Evolutionary conservation across 345 rosid species (phyloP).

Genomic region (Pistacia atlantica): DNA sequence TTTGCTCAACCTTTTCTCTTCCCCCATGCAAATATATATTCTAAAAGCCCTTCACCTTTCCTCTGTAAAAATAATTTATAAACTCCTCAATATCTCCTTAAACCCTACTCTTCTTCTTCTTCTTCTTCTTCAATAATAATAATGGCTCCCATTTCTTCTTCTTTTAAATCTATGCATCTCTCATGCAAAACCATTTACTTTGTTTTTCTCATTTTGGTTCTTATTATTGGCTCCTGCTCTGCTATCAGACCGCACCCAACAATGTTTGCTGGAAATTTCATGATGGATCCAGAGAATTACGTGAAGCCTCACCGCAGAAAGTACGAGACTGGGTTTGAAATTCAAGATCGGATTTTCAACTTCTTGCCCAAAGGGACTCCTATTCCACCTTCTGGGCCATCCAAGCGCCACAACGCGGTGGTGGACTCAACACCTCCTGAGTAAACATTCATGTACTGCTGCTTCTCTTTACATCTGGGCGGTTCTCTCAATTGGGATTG

Average conservation of each 20-base stretch:
- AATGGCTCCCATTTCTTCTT: slow-evolving; percentile 28
- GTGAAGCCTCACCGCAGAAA: slow-evolving; percentile 21
- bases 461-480: neutral
- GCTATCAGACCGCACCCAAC: slow-evolving; percentile 39
- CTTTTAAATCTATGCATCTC: slow-evolving; percentile 11
- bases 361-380: slow-evolving; percentile 75
- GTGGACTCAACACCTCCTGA: slow-evolving; percentile 42
- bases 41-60: neutral
- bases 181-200: slow-evolving; percentile 22
- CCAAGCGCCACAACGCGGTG: slow-evolving; percentile 69
- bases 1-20: slow-evolving; percentile 17
- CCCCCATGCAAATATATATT: slow-evolving; percentile 12
- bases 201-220: slow-evolving; percentile 29
- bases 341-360: slow-evolving; percentile 50
- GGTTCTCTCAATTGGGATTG: neutral
- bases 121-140: neutral
- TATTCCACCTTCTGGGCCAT: slow-evolving; percentile 86
- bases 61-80: neutral
- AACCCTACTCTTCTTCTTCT: slow-evolving; percentile 23
- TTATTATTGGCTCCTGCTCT: slow-evolving; percentile 35
- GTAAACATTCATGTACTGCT: neutral
- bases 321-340: slow-evolving; percentile 42
- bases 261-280: slow-evolving; percentile 6
- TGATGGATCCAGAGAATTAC: slow-evolving; percentile 8
- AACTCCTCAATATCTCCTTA: slow-evolving; percentile 12